Evolutionary conservation across 495 filamentous ascomycete genomes (phyloP), one percentile per base, ranked within the genome.

Genomic region (Xylaria flabelliformis): DNA sequence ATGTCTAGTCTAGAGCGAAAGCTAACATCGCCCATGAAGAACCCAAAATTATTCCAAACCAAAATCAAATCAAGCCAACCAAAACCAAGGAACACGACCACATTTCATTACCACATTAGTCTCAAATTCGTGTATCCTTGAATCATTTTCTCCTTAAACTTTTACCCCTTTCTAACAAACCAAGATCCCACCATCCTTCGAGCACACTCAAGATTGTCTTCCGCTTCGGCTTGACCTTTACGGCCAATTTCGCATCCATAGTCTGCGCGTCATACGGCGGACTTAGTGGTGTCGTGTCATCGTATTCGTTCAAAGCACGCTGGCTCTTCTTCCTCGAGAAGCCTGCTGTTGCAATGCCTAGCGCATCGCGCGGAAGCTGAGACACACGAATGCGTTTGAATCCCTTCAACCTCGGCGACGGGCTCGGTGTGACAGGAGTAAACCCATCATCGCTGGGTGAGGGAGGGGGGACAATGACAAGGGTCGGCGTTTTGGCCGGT

Each of bases 111-210:
- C 68, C 68, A 70, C 44, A 70, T 70, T 70, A 63, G 1, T 53
- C 58, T 29, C 36, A 53, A 62, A 32, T 55, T 61, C 44, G 26
- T 62, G 36, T 17, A 26, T 53, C n/a, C 12, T 55, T 34, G 6
- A 34, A 34, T 53, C 41, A 66, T 59, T 75, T 79, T 0, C 71
- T 68, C 50, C 73, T 74, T 36, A 74, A 55, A 65, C 76, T 79
- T 68, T 72, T 75, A 4, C 74, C 67, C 29, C 73, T 61, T 34
- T 81, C 77, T 46, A 85, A 46, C 62, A 85, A 63, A n/a, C 82
- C 82, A 73, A 85, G 66, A 71, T 85, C 84, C 84, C 84, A 85
- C 84, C 84, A 85, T 21, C 83, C 83, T 12, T 85, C 82, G 41
- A 83, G 75, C 39, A 82, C 65, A 13, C 76, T 77, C 74, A 80